Percentiles rank a stretch among this genome's conserved stretches.
Evolutionary conservation across 306 rosid species (phyloP).

Genomic region (Pueraria montana): DNA sequence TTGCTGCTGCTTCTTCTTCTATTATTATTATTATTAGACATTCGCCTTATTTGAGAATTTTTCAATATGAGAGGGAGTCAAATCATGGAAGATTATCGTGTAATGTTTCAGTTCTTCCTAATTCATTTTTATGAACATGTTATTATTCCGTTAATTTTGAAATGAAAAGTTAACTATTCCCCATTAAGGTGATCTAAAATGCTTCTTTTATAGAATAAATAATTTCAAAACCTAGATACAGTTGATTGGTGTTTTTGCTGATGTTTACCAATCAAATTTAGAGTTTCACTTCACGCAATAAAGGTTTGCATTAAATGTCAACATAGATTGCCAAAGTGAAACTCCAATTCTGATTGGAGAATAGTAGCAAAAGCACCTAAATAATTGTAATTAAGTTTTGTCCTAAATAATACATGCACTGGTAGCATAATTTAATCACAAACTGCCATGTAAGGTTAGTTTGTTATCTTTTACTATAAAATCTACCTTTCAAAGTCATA

Average conservation of each 20-base stretch:
- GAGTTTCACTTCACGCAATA: background rate
- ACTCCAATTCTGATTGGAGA: background rate
- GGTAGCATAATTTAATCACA: too few species aligned
- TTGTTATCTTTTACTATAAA: background rate
- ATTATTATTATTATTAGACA: background rate
- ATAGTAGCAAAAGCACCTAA: background rate
- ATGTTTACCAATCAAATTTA: background rate
- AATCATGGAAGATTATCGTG: background rate
- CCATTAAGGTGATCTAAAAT: background rate
- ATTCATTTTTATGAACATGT: background rate
- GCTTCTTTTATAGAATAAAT: background rate
- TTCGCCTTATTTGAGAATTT: background rate
- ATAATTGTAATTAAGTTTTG: too few species aligned
- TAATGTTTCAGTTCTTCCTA: background rate
- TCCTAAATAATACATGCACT: background rate
- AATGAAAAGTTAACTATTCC: background rate
- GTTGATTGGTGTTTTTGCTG: background rate
- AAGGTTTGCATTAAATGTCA: background rate
- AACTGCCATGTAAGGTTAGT: background rate
- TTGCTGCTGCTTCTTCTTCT: conserved; percentile 22
- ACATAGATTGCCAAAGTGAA: background rate
- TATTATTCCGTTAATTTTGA: background rate
- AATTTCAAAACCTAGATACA: background rate
- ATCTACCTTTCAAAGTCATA: background rate
- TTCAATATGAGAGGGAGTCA: background rate